Conservation (phyloP, 2,329 filamentous ascomycete genomes). For the Neurospora crassa region DNA sequence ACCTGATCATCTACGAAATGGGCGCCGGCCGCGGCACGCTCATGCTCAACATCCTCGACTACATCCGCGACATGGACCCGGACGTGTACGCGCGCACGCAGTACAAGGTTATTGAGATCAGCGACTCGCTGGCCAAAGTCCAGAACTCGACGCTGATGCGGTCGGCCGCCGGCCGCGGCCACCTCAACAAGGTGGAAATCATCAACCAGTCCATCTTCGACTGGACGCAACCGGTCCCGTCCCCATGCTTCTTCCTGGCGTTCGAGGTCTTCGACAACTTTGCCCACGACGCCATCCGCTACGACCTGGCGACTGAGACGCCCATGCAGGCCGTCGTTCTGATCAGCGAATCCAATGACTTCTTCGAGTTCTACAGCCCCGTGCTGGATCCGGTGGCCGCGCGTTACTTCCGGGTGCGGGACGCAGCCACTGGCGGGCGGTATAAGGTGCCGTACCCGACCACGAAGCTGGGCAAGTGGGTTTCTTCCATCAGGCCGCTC, state of each 20-base stretch:
- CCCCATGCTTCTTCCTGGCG: constrained; percentile 93
- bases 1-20: constrained; percentile 98
- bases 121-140: constrained; percentile 64
- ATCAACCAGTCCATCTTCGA: constrained; percentile 93
- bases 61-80: constrained; percentile 80
- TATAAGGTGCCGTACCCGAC: constrained; percentile 53
- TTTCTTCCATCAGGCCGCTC: constrained; percentile 59
- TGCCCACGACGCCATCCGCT: constrained; percentile 86
- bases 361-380: constrained; percentile 86
- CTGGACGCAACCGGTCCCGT: constrained; percentile 80
- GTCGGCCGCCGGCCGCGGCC: constrained; percentile 52
- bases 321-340: constrained; percentile 84
- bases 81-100: constrained; percentile 90
- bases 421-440: constrained; percentile 59
- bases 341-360: constrained; percentile 76
- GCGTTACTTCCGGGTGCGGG: constrained; percentile 74
- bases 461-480: constrained; percentile 45
- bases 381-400: constrained; percentile 72
- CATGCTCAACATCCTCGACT: constrained; percentile 97
- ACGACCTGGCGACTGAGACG: constrained; percentile 70
- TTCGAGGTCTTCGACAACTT: constrained; percentile 99
- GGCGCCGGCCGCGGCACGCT: constrained; percentile 93
- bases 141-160: constrained; percentile 63
- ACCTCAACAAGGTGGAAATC: constrained; percentile 81
- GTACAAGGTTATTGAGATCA: constrained; percentile 95